Evolutionary conservation across 1,284 basidiomycete genomes (phyloP).

Genomic region (Moesziomyces antarcticus): DNA sequence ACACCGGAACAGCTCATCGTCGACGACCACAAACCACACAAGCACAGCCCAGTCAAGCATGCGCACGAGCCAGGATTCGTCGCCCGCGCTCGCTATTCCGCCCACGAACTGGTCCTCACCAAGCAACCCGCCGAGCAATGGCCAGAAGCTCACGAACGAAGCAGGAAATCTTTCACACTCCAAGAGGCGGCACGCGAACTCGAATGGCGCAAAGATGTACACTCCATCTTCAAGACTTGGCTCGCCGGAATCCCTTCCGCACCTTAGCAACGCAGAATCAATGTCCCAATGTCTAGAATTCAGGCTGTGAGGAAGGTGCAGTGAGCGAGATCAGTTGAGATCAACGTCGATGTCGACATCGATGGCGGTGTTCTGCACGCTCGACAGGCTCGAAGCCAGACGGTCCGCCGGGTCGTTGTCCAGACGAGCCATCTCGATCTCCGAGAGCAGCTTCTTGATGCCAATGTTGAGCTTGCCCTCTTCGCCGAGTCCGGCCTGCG

Average conservation of each 20-base stretch:
- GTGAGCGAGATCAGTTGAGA: conserved; percentile 24
- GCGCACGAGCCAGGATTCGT: conserved; percentile 35
- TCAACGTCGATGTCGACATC: conserved; percentile 51
- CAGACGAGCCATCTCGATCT: conserved; percentile 96
- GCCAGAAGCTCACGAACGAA: conserved; percentile 56
- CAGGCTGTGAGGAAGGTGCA: neutral
- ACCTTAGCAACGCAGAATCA: conserved; percentile 2
- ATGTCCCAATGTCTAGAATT: neutral
- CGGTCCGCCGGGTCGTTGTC: conserved; percentile 71
- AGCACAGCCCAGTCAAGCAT: conserved; percentile 32
- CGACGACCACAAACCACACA: conserved; percentile 60
- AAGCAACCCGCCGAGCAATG: conserved; percentile 24
- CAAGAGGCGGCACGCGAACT: conserved; percentile 44
- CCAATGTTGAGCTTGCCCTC: conserved; percentile 79
- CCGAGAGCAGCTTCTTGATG: conserved; percentile 86
- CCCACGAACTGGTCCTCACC: conserved; percentile 44
- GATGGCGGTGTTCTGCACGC: conserved; percentile 35
- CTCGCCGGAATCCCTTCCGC: conserved; percentile 4
- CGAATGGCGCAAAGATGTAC: conserved; percentile 54
- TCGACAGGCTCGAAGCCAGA: conserved; percentile 64
- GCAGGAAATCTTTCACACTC: conserved; percentile 34
- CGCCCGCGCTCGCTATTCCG: conserved; percentile 50
- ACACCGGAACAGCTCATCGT: conserved; percentile 5
- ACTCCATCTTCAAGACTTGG: conserved; percentile 32
- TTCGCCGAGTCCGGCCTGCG: conserved; percentile 79